These are phyloP conservation scores for Aureobasidium sp. DNA, from an alignment of 2,329 filamentous ascomycete genomes.

Conservation along the genomic window DNA sequence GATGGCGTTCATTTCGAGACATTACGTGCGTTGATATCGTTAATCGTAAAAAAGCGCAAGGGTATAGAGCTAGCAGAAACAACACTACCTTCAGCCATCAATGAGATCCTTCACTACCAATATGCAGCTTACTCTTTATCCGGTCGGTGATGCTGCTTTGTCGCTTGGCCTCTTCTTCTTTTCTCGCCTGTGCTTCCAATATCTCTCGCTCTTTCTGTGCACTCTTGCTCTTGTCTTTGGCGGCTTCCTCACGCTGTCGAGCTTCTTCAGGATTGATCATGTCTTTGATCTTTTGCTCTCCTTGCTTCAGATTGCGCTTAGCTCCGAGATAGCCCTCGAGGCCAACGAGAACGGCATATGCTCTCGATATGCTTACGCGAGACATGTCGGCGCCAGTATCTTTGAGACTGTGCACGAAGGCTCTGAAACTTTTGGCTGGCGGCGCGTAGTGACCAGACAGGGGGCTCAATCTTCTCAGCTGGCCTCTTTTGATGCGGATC, in stretches of 20 bases:
- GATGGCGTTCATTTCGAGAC: not conserved
- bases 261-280: constrained; percentile 53
- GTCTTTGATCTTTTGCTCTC: constrained; percentile 48
- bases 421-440: constrained; percentile 71
- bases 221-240: constrained; percentile 49
- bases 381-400: constrained; percentile 70
- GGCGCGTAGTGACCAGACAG: constrained; percentile 73
- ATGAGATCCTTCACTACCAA: not conserved
- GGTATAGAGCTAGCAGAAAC: not conserved
- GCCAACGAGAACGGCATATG: constrained; percentile 73
- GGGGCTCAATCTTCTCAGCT: constrained; percentile 62
- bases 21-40: not conserved
- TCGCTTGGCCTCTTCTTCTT: constrained; percentile 38
- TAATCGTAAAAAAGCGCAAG: not conserved
- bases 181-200: constrained; percentile 27
- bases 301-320: constrained; percentile 52
- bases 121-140: constrained; percentile 4
- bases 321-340: constrained; percentile 71
- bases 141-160: not conserved
- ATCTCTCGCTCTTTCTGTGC: constrained; percentile 54
- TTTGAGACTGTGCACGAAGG: constrained; percentile 66
- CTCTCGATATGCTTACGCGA: constrained; percentile 68
- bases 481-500: constrained; percentile 76
- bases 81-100: not conserved
- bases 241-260: constrained; percentile 35